phyloP scores from a whole-genome alignment of 176 grass and related monocot genomes.

The Aegilops umbellulata region DNA sequence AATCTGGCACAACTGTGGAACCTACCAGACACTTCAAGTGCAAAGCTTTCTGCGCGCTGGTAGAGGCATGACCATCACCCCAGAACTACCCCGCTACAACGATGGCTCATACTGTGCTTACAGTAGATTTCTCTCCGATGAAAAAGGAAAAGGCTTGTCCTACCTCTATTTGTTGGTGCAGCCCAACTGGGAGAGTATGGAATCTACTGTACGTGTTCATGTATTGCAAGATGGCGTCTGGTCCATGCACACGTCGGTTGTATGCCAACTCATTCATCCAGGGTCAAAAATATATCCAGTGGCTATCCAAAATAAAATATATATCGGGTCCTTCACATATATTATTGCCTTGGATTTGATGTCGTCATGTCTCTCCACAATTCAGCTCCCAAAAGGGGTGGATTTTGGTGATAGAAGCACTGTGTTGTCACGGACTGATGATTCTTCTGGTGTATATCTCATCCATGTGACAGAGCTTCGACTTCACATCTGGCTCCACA shows the following conservation, averaged over 20 bases:
- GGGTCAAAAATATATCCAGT: neutral
- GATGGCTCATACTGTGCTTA: neutral
- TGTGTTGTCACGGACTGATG: neutral
- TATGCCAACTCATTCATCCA: neutral
- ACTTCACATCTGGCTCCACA: neutral
- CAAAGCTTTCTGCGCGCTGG: neutral
- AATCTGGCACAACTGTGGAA: too few relatives aligned
- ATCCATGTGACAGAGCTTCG: neutral
- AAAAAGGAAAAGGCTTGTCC: neutral
- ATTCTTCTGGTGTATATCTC: neutral
- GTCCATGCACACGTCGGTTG: neutral
- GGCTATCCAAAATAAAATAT: neutral
- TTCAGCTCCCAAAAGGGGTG: neutral
- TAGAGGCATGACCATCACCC: neutral
- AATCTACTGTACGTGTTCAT: neutral
- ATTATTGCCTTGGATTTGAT: neutral
- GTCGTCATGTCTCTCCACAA: neutral
- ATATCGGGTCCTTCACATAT: neutral
- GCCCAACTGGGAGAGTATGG: neutral
- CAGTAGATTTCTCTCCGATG: neutral
- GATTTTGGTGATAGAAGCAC: neutral
- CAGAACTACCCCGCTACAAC: neutral
- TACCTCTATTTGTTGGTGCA: neutral
- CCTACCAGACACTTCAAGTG: too few relatives aligned
- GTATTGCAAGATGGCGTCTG: neutral